Evolutionary conservation across 495 filamentous ascomycete genomes (phyloP), one percentile per base, ranked within the genome.

Genomic region (Aspergillus panamensis): DNA sequence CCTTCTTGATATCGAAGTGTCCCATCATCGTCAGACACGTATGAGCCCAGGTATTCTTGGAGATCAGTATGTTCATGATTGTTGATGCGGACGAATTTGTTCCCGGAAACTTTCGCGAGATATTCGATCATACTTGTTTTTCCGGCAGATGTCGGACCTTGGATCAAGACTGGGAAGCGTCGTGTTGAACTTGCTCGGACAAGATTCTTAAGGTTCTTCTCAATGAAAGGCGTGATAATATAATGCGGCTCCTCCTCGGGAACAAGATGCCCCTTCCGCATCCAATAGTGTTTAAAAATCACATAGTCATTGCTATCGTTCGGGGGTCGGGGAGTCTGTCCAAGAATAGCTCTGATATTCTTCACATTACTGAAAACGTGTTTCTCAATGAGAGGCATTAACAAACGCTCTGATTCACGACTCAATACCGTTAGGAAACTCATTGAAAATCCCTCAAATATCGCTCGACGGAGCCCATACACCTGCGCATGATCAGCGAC

Each of bases 111-210:
- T 68, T 94, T 94, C 6, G 95, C 95, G 30, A 99, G 81, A 68
- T 96, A 96, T 69, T 97, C 93, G 51, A 99, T 93, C 95, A 99
- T 97, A 68, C 92, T 96, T 0, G 95, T 99, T 72, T 99, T 99
- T 54, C 95, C 95, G 32, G 91, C 86, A 37, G 94, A 97, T 0
- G 95, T 99, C 20, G 95, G 95, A 6, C 95, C 95, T 67, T 99
- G 95, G 16, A 99, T 84, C n/a, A 99, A 76, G 43, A 99, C 88
- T 12, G 95, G 95, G 69, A 95, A 97, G 54, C 88, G 84, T 32
- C 92, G 82, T 8, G 92, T 96, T 0, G 93, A 96, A 43, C 88
- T 90, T 19, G 95, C 95, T 64, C 95, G 79, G 21, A 97, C 91
- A 14, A 99, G 74, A 64, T 97, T 99, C 61, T 96, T 83, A 53